A percentile compares a stretch with the other conserved stretches of the same genome.
Conservation (phyloP, 768 basidiomycete species). For the Tephrocybe sp. region DNA sequence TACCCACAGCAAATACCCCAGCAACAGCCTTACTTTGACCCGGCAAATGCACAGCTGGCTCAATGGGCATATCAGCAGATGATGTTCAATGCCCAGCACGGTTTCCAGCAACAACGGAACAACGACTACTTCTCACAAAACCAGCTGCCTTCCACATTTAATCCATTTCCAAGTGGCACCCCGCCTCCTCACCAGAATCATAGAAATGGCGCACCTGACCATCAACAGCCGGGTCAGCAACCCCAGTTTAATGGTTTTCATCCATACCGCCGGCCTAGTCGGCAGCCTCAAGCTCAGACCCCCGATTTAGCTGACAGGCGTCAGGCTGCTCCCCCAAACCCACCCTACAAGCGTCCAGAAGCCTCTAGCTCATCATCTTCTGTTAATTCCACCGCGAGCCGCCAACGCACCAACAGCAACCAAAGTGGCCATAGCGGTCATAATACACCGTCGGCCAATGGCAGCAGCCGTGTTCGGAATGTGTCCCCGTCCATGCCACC, state of each 20-base stretch:
- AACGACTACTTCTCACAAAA: slow-evolving; percentile 58
- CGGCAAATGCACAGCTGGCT: slow-evolving; percentile 70
- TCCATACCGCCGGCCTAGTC: slow-evolving; percentile 74
- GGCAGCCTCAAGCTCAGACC: slow-evolving; percentile 38
- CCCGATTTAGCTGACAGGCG: slow-evolving; percentile 48
- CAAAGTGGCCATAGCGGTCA: slow-evolving; percentile 55
- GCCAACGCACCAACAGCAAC: slow-evolving; percentile 69
- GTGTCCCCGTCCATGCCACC: slow-evolving; percentile 28
- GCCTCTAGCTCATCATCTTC: slow-evolving; percentile 80
- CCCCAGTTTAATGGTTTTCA: slow-evolving; percentile 63
- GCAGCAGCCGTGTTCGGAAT: slow-evolving; percentile 35
- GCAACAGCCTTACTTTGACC: slow-evolving; percentile 70
- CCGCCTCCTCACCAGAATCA: slow-evolving; percentile 60
- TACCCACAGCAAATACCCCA: slow-evolving; percentile 45
- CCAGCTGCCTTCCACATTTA: slow-evolving; percentile 48
- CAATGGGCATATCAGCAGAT: slow-evolving; percentile 93
- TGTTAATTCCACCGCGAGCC: slow-evolving; percentile 62
- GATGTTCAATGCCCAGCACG: slow-evolving; percentile 75
- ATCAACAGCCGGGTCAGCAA: slow-evolving; percentile 34
- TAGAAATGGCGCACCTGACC: slow-evolving; percentile 35
- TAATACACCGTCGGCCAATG: slow-evolving; percentile 30
- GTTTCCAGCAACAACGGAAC: slow-evolving; percentile 42
- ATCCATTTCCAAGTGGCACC: slow-evolving; percentile 67
- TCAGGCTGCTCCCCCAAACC: slow-evolving; percentile 45
- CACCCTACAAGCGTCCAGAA: slow-evolving; percentile 77